Base-by-base conservation (phyloP, 1,284 basidiomycete genomes). In the Cystobasidium sp. region DNA sequence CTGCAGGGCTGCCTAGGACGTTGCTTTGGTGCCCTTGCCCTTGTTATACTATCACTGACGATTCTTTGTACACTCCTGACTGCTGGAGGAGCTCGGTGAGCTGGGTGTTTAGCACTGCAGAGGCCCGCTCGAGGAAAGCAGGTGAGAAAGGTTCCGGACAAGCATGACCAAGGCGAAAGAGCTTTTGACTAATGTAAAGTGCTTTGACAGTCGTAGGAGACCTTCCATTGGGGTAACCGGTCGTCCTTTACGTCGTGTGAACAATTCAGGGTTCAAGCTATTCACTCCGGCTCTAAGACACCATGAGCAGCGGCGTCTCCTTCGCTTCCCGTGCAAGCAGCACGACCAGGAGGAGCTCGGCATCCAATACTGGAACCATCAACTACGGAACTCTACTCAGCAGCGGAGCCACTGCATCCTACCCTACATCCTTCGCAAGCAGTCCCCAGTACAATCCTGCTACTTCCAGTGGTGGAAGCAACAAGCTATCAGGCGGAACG, bases 391-490 rank as follows among this genome's bases (percentile, higher is more conserved):
- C 70, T 3, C 7, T 73, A 20, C 70, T 73, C 6, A 18, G 18
- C 18, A 22, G 43, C n/a, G 70, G 70, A 37, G 62, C 56, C 9
- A 64, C 70, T 14, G 70, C 70, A 22, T 59, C 58, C 16, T 73
- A 73, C 44, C 70, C 70, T 9, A 55, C 70, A 14, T 66, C 62
- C 7, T 62, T 73, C 43, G 41, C 46, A 56, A 59, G 53, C 37
- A 66, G 64, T 41, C 64, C 64, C 14, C 51, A 52, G 22, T 71
- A 71, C 43, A 71, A 59, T 52, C 59, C 70, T n/a, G 43, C 31
- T 12, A 46, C n/a, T 10, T 9, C 47, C 9, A 49, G 14, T n/a
- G 31, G 31, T 16, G 70, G 63, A 8, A 63, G 70, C 41, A 22
- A n/a, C 37, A 52, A 59, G 22, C 63, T 73, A 9, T 62, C 51